phyloP scores from a whole-genome alignment of 306 rosid genomes.

The Calophaca sinica region DNA sequence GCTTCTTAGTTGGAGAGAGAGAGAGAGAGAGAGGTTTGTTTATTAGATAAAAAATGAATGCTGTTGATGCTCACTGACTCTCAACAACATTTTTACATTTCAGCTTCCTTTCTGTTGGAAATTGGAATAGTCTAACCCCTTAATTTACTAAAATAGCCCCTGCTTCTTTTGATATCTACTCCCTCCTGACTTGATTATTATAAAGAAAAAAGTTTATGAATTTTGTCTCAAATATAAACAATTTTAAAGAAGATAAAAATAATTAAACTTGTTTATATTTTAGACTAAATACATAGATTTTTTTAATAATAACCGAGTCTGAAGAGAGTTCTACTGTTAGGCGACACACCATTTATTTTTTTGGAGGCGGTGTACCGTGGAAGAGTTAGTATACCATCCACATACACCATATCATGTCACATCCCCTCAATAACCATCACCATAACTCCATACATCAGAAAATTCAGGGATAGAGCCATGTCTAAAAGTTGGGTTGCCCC shows the following conservation, averaged over 20 bases:
- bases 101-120: conserved; percentile 38
- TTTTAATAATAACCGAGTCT: too few species aligned
- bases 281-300: too few species aligned
- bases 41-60: neutral
- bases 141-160: conserved; percentile 21
- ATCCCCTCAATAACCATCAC: too few species aligned
- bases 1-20: conserved; percentile 23
- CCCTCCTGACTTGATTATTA: too few species aligned
- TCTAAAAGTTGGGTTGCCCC: too few species aligned
- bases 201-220: too few species aligned
- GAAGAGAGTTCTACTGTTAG: too few species aligned
- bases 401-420: conserved; percentile 30
- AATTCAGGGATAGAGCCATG: too few species aligned
- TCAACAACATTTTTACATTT: conserved; percentile 35
- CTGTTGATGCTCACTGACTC: conserved; percentile 13
- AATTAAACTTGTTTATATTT: too few species aligned
- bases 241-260: too few species aligned
- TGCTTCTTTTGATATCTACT: neutral
- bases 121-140: conserved; percentile 20
- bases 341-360: neutral
- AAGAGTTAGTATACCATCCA: neutral
- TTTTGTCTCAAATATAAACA: too few species aligned
- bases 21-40: conserved; percentile 32
- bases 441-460: too few species aligned
- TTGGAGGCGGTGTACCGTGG: neutral